Conservation (phyloP, 2,329 filamentous ascomycete genomes). For the Ophiostoma pallidulum region DNA sequence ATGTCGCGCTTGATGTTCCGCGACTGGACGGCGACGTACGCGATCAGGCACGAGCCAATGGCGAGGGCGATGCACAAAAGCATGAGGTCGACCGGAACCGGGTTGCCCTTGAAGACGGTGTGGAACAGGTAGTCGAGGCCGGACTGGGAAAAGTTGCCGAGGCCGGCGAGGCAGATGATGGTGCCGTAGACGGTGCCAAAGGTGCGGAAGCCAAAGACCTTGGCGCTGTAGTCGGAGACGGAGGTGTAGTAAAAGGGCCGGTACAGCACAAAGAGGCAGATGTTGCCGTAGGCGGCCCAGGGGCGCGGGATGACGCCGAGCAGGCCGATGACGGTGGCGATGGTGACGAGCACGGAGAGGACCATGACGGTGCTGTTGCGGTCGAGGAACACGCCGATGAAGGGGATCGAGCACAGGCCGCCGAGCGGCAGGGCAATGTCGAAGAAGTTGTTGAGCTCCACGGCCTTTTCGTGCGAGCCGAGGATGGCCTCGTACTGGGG, state of each 20-base stretch:
- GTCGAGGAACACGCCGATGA: slow-evolving; percentile 75
- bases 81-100: slow-evolving; percentile 65
- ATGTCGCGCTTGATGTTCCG: slow-evolving; percentile 27
- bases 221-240: slow-evolving; percentile 80
- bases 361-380: slow-evolving; percentile 63
- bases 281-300: slow-evolving; percentile 66
- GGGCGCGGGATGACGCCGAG: slow-evolving; percentile 61
- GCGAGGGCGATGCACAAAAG: slow-evolving; percentile 52
- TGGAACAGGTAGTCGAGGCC: slow-evolving; percentile 73
- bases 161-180: slow-evolving; percentile 74
- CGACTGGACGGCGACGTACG: slow-evolving; percentile 47
- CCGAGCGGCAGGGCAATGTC: slow-evolving; percentile 70
- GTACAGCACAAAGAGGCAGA: slow-evolving; percentile 73
- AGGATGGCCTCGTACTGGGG: slow-evolving; percentile 74
- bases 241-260: slow-evolving; percentile 86
- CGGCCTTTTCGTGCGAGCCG: slow-evolving; percentile 48
- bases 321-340: slow-evolving; percentile 65
- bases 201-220: slow-evolving; percentile 85
- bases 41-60: slow-evolving; percentile 56
- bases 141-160: slow-evolving; percentile 77
- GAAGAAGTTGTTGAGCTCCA: slow-evolving; percentile 72
- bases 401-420: slow-evolving; percentile 74
- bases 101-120: slow-evolving; percentile 59
- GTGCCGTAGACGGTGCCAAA: slow-evolving; percentile 92
- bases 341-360: slow-evolving; percentile 57